Base-by-base conservation (phyloP, 1,139 yeast genomes). In the Hyphopichia khmerensis region DNA sequence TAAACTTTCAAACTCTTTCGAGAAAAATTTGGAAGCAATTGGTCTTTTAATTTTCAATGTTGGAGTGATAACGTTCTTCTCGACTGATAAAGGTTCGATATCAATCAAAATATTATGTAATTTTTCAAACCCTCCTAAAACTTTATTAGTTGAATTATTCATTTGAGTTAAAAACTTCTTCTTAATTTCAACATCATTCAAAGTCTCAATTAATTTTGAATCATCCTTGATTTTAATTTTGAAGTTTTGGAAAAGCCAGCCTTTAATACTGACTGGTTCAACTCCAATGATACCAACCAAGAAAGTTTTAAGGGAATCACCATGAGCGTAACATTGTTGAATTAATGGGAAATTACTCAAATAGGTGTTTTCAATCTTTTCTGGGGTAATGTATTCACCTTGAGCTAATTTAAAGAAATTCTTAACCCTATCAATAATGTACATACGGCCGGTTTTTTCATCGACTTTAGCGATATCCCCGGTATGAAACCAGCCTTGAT, bases 21-120 rank as follows among this genome's bases (percentile, higher is more conserved):
- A 66, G 60, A 80, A 86, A 51, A 65, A 67, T 52, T 74, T 75
- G 31, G 73, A 65, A 10, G 88, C 87, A 35, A 72, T 66, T 7
- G 78, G 75, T 53, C 95, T 71, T 65, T 82, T 84, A 48, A 85
- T 75, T 65, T 87, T 87, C 57, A 86, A 64, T 2, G 95, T 86
- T 36, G 95, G 95, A 4, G 95, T 87, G 35, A 86, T 64, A 13
- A 81, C 78, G 40, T 81, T 84, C 46, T 80, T 79, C 38, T 78
- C 85, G 27, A 80, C 63, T 26, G 75, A 80, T 58, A 87, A 75
- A 2, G 95, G 91, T 48, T 86, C 93, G 40, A 84, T 58, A 32
- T 70, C 81, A 41, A 84, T 68, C 35, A 62, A 61, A 19, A 82
- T 59, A 52, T 87, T 86, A 60, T 82, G 85, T 40, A 87, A 49